These are phyloP conservation scores for Plasmopara halstedii DNA, from an alignment of 352 stramenopile genomes.

Conservation along the genomic window DNA sequence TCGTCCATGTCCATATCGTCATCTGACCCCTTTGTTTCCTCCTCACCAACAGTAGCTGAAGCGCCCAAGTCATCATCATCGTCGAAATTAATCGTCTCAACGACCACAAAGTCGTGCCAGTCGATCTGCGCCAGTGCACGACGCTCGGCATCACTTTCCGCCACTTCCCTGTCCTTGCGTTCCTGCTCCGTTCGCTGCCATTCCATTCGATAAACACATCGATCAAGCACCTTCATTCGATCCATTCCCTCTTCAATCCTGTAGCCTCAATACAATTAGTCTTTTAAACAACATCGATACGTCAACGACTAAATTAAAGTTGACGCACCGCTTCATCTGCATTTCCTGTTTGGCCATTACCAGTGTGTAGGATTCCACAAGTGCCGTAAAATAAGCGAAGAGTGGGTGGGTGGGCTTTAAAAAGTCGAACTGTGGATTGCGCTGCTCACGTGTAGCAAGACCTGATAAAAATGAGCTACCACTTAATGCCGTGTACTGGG, in stretches of 20 bases:
- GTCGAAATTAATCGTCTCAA: slow-evolving; percentile 97
- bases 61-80: slow-evolving; percentile 70
- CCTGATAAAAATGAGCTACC: slow-evolving; percentile 93
- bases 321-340: slow-evolving; percentile 52
- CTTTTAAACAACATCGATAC: not conserved
- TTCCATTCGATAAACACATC: slow-evolving; percentile 79
- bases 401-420: slow-evolving; percentile 95
- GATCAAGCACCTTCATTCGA: slow-evolving; percentile 80
- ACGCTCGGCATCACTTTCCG: slow-evolving; percentile 67
- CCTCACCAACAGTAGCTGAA: slow-evolving; percentile 16
- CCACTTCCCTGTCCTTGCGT: slow-evolving; percentile 55
- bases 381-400: slow-evolving; percentile 97
- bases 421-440: slow-evolving; percentile 97
- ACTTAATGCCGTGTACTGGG: slow-evolving; percentile 95
- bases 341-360: slow-evolving; percentile 70
- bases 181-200: slow-evolving; percentile 74
- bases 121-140: slow-evolving; percentile 87
- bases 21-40: slow-evolving; percentile 45
- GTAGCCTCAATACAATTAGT: not conserved
- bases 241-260: slow-evolving; percentile 67
- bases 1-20: slow-evolving; percentile 88
- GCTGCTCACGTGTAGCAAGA: slow-evolving; percentile 92
- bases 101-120: slow-evolving; percentile 99
- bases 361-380: slow-evolving; percentile 95
- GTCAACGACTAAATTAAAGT: not conserved